These are phyloP conservation scores for Neoboletus brunneissimus DNA, from an alignment of 768 basidiomycete species.

Conservation along the genomic window DNA sequence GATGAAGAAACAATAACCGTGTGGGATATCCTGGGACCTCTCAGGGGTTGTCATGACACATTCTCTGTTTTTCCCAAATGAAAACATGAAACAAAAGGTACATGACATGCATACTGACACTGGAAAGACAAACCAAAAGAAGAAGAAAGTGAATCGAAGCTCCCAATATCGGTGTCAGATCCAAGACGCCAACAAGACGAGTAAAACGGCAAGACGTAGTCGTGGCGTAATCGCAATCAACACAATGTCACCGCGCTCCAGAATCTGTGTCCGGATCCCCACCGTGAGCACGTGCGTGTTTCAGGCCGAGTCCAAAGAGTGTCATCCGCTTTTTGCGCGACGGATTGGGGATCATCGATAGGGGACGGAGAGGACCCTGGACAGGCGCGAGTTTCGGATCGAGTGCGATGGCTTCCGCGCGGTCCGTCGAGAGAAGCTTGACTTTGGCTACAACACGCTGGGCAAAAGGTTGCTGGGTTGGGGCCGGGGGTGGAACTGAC, in stretches of 20 bases:
- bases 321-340: slow-evolving; percentile 14
- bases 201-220: background rate
- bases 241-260: slow-evolving; percentile 3
- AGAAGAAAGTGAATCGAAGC: background rate
- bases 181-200: background rate
- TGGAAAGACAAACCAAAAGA: background rate
- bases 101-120: slow-evolving; percentile 6
- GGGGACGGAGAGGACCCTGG: slow-evolving; percentile 30
- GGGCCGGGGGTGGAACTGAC: background rate
- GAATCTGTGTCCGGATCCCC: background rate
- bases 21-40: background rate
- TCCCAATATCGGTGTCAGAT: background rate
- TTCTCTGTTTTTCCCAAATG: background rate
- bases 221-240: background rate
- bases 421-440: slow-evolving; percentile 24
- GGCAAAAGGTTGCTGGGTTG: slow-evolving; percentile 4
- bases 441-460: slow-evolving; percentile 14
- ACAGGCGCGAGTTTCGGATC: slow-evolving; percentile 35
- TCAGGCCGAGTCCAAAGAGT: slow-evolving; percentile 24
- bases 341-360: slow-evolving; percentile 23
- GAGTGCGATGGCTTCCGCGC: slow-evolving; percentile 24
- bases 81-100: slow-evolving; percentile 17
- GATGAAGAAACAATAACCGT: background rate
- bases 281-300: background rate
- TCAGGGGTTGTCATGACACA: background rate